Evolutionary conservation across 192 early-diverging fungal genomes (phyloP), one percentile per base, ranked within the genome.

Genomic region (Gonapodya sp.): DNA sequence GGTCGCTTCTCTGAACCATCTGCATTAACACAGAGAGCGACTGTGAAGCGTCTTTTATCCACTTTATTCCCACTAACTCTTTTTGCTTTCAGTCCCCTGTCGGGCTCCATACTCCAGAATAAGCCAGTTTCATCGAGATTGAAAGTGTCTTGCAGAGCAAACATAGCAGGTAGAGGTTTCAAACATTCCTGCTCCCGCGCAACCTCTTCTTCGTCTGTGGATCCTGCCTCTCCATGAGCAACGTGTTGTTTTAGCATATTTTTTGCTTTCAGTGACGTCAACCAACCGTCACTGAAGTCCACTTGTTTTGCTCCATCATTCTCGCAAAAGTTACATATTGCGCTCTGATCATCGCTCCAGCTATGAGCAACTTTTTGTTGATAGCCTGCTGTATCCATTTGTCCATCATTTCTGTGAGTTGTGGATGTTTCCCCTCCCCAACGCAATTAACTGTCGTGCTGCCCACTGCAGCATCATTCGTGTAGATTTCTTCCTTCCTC

Each of bases 341-440:
- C 24, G 46, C 46, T 64, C 46, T 64, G 46, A 64, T 64, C 24
- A 64, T 64, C 24, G 46, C 46, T 64, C 46, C 46, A 64, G 46
- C 24, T 64, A 64, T 8, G 46, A 64, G 46, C 46, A 64, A 64
- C 8, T 64, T 64, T 64, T 64, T 64, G 46, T 64, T 8, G 46
- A 64, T 64, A 64, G 46, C 46, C 46, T 64, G 46, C 46, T 64
- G 46, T 64, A 64, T 64, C 46, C 46, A 64, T 64, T 64, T 64
- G 46, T 64, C 46, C 24, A 64, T 64, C 46, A 64, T 64, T 64
- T 64, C 46, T 64, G 46, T 64, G 46, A 64, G 46, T 64, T 64
- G 46, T 16, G 46, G 46, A 64, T 64, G 24, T 64, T 64, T 64
- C 46, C 24, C 46, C 46, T 64, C 46, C 46, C 46, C 8, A 64